Conservation (phyloP, 495 filamentous ascomycete genomes). For the Penicillium cosmopolitanum region DNA sequence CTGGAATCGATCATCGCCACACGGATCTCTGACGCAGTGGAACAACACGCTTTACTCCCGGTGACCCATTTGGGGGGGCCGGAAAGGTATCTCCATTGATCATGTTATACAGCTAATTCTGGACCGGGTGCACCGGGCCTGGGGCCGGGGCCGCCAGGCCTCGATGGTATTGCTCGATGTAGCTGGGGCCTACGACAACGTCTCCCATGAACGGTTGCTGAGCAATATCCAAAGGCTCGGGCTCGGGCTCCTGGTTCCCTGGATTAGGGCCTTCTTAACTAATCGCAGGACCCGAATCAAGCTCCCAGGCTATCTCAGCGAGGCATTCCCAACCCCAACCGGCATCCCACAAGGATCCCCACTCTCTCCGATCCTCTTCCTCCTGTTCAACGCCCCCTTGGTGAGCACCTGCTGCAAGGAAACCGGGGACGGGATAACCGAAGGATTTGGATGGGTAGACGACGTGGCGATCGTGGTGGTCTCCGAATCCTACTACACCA, state of each 20-base stretch:
- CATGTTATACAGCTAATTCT: conserved; percentile 26
- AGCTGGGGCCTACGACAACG: conserved; percentile 36
- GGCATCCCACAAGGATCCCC: conserved; percentile 28
- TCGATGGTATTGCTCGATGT: conserved; percentile 26
- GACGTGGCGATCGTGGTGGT: conserved; percentile 15
- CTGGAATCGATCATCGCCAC: conserved; percentile 24
- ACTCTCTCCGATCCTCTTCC: conserved; percentile 30
- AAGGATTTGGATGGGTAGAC: conserved; percentile 21
- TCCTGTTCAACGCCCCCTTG: conserved; percentile 25
- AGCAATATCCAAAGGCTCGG: conserved; percentile 24
- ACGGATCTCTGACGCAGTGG: conserved; percentile 16
- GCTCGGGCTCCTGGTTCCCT: background rate
- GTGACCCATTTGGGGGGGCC: conserved; percentile 16
- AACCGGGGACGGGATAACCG: background rate
- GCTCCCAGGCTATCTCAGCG: conserved; percentile 2
- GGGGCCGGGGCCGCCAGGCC: conserved; percentile 11
- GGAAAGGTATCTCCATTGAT: conserved; percentile 22
- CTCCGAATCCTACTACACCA: conserved; percentile 2
- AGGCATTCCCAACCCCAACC: background rate
- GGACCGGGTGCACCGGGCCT: conserved; percentile 24
- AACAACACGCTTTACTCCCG: conserved; percentile 19
- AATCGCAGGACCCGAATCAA: conserved; percentile 4
- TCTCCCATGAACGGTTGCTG: conserved; percentile 25
- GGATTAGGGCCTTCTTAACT: conserved; percentile 5
- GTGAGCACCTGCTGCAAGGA: conserved; percentile 9